Evolutionary conservation across 2,329 filamentous ascomycete genomes (phyloP).

Genomic region (Hymenoscyphus occultus): DNA sequence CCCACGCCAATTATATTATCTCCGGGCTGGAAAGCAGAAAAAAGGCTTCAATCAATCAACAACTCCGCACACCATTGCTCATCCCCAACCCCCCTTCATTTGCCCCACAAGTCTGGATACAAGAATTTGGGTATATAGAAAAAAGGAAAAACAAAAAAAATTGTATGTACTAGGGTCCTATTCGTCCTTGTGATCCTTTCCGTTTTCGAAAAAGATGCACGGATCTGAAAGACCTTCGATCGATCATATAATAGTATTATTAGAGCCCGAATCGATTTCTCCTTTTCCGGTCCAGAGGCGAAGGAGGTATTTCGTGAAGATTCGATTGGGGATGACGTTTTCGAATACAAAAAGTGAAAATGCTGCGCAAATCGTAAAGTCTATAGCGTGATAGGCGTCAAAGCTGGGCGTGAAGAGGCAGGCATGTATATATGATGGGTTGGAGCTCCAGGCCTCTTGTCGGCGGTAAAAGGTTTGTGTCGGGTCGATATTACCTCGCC

Average conservation of each 20-base stretch:
- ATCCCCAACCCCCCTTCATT: slow-evolving; percentile 9
- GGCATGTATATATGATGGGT: not conserved
- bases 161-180: slow-evolving; percentile 12
- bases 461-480: slow-evolving; percentile 1
- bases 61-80: not conserved
- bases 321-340: slow-evolving; percentile 8
- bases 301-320: slow-evolving; percentile 12
- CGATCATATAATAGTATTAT: slow-evolving; percentile 24
- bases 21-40: not conserved
- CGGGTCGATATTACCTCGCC: slow-evolving; percentile 1
- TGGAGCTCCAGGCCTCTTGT: not conserved
- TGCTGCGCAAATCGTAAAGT: slow-evolving; percentile 25
- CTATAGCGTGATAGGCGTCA: slow-evolving; percentile 33
- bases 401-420: slow-evolving; percentile 10
- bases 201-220: too few relatives aligned
- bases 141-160: slow-evolving; percentile 20
- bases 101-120: slow-evolving; percentile 24
- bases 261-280: slow-evolving; percentile 16
- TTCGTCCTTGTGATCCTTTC: not conserved
- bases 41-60: not conserved
- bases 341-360: slow-evolving; percentile 17
- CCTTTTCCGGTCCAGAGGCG: slow-evolving; percentile 26
- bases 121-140: slow-evolving; percentile 37
- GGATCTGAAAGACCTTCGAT: slow-evolving; percentile 13
- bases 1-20: not conserved